Conservation (phyloP, 2,329 filamentous ascomycete species). For the Zymoseptoria passerinii region DNA sequence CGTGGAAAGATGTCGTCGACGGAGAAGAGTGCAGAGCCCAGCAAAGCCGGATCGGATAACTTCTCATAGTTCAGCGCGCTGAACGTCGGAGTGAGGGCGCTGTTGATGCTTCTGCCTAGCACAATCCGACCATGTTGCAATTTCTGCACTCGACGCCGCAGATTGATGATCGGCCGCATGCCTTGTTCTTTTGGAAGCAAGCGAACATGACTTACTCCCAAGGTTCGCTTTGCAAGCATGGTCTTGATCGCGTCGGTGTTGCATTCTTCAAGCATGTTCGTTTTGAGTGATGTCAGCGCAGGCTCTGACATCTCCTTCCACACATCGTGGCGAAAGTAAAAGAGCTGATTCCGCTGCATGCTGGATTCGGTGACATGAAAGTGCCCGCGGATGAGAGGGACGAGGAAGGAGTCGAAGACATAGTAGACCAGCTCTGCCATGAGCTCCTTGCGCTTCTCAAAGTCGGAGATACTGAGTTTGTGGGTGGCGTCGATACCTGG, state of each 20-base stretch:
- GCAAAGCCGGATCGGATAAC: slow-evolving; percentile 40
- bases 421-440: slow-evolving; percentile 85
- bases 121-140: slow-evolving; percentile 45
- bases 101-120: slow-evolving; percentile 60
- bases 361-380: slow-evolving; percentile 95
- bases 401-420: slow-evolving; percentile 80
- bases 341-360: slow-evolving; percentile 67
- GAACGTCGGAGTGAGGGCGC: slow-evolving; percentile 63
- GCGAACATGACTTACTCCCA: slow-evolving; percentile 72
- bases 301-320: slow-evolving; percentile 74
- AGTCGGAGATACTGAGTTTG: slow-evolving; percentile 63
- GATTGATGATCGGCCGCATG: slow-evolving; percentile 79
- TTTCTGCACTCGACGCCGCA: slow-evolving; percentile 56
- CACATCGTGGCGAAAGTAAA: slow-evolving; percentile 90
- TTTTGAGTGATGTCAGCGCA: slow-evolving; percentile 58
- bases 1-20: slow-evolving; percentile 70
- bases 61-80: slow-evolving; percentile 73
- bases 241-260: slow-evolving; percentile 47
- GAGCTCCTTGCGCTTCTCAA: slow-evolving; percentile 66
- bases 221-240: slow-evolving; percentile 51
- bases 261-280: slow-evolving; percentile 71
- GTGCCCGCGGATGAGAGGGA: slow-evolving; percentile 76
- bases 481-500: slow-evolving; percentile 35
- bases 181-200: slow-evolving; percentile 72
- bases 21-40: slow-evolving; percentile 78